These are phyloP conservation scores for Eucalyptus decipiens DNA, from an alignment of 345 rosid species.

Conservation along the genomic window DNA sequence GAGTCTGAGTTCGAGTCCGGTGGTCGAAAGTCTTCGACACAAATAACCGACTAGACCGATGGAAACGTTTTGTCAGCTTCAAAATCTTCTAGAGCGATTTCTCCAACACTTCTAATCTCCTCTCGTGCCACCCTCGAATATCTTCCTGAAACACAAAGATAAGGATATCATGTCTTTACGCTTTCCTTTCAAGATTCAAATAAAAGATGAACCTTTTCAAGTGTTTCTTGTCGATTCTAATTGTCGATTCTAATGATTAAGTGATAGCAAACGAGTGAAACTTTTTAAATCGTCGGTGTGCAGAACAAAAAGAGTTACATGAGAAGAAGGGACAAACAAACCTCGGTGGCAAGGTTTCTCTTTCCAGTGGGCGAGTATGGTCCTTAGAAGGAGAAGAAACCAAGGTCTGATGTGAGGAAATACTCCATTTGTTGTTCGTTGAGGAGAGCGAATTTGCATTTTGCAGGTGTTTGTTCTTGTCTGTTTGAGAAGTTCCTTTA, in stretches of 20 bases:
- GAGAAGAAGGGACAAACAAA: background rate
- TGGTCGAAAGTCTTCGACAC: too few species aligned
- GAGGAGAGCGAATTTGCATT: background rate
- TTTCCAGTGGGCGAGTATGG: background rate
- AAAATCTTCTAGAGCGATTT: too few species aligned
- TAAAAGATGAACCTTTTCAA: background rate
- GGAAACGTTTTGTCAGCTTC: too few species aligned
- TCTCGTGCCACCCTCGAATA: background rate
- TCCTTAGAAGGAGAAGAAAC: background rate
- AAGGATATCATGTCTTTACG: too few species aligned
- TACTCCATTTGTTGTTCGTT: background rate
- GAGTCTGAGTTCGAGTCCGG: too few species aligned
- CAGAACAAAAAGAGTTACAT: background rate
- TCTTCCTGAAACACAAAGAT: background rate
- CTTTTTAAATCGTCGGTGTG: background rate
- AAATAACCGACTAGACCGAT: too few species aligned
- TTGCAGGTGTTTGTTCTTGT: background rate
- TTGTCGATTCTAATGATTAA: too few species aligned
- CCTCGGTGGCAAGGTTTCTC: background rate
- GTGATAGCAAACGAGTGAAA: background rate
- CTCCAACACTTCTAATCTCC: background rate
- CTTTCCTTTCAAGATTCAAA: background rate
- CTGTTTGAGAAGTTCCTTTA: background rate
- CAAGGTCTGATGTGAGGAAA: background rate
- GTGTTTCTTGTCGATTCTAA: background rate